Conservation (phyloP, 2,329 filamentous ascomycete species). For the Trichoderma sp. region DNA sequence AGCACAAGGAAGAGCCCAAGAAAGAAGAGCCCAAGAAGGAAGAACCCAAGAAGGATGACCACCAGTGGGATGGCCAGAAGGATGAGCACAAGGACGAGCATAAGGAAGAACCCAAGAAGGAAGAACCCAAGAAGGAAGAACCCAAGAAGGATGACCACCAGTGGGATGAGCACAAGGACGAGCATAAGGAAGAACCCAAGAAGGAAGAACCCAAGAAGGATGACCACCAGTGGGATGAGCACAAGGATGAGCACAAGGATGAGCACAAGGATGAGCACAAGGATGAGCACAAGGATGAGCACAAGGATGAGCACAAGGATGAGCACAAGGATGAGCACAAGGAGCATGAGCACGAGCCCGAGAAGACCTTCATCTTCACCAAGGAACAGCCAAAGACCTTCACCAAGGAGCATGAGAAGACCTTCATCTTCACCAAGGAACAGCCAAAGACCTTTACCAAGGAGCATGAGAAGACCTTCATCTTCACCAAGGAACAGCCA, state of each 20-base stretch:
- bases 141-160: neutral
- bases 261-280: neutral
- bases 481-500: neutral
- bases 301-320: slow-evolving; percentile 8
- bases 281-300: slow-evolving; percentile 1
- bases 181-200: neutral
- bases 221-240: neutral
- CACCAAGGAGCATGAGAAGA: neutral
- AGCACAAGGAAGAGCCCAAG: neutral
- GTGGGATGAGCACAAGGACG: neutral
- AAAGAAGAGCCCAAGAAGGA: neutral
- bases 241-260: neutral
- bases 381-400: neutral
- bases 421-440: neutral
- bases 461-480: neutral
- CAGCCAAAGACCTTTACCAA: too few species aligned
- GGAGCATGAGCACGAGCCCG: neutral
- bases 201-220: neutral
- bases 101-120: neutral
- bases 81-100: neutral
- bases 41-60: slow-evolving; percentile 3
- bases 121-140: neutral
- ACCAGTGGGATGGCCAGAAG: neutral
- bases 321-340: neutral
- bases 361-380: too few species aligned